Evolutionary conservation across 495 filamentous ascomycete genomes (phyloP), one percentile per base, ranked within the genome.

Genomic region (Penicillium manginii): DNA sequence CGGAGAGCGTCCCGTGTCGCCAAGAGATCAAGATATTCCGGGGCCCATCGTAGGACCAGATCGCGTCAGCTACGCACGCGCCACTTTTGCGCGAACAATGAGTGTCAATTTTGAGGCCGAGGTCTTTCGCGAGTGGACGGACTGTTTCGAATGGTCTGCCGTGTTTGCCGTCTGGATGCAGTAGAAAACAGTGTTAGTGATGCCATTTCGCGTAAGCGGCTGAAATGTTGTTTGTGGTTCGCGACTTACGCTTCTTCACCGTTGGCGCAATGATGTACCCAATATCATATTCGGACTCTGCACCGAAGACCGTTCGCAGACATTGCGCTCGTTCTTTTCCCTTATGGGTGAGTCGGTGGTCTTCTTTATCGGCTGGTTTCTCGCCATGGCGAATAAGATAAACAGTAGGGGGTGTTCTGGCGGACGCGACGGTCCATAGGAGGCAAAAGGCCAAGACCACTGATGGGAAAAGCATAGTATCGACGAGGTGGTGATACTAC

Each of bases 361-460:
- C 73, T 31, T 70, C 60, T 5, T 55, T 55, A 53, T 78, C 57
- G 9, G 55, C 61, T 14, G 79, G 78, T 58, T 84, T 84, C 62
- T 84, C 81, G 55, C 76, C 81, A 58, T 84, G 81, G 33, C 81
- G 78, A 55, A 84, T 82, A n/a, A 84, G 60, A 60, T 82, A 84
- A 37, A 83, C 65, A 3, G 62, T 73, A 12, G 74, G 67, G 0
- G 53, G 47, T n/a, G 14, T 14, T 3, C 51, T 46, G 10, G 61
- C 61, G 1, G 52, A 59, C 0, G 32, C 37, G 18, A 37, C 26
- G 18, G 29, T 42, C 17, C 59, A 19, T 8, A 49, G 14, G 32
- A 55, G 9, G 12, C 52, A 50, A 12, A 62, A 6, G 35, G 48
- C 12, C 6, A 47, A 48, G 40, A 64, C 4, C 19, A 52, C 14